Evolutionary conservation across 164 flowering plant species (phyloP), one percentile per base, ranked within the genome.

Genomic region (Tetrastigma voinierianum): DNA sequence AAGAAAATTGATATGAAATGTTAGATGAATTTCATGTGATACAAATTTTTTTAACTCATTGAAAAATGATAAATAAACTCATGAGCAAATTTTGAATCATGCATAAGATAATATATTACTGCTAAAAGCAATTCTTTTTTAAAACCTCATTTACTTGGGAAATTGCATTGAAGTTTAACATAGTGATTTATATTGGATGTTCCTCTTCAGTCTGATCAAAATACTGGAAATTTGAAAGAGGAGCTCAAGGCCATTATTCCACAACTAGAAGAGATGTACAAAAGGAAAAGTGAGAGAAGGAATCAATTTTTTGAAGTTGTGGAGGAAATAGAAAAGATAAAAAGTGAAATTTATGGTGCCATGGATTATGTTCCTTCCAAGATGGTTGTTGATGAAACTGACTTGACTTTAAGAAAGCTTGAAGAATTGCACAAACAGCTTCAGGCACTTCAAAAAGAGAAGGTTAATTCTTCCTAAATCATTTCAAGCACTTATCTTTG

Each of bases 181-280:
- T 49, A 47, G 40, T 24, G 2, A 55, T 20, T 32, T 55, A 65
- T 4, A 21, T 23, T 24, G 10, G 10, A 19, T 18, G 25, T 61
- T 64, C 16, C 47, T 20, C 59, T 47, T 78, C 85, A 90, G 99
- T 70, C 83, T 62, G 94, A 92, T 67, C 87, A 84, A 73, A 86
- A 71, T 54, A 62, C 76, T 70, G 88, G 80, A 69, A 88, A 81
- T 68, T 78, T 95, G 75, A 95, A 90, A 68, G 89, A 84, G 70
- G 96, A 92, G 80, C 88, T 89, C 49, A 71, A 64, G 63, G 76
- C 79, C 71, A 84, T 85, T 73, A 56, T 82, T 71, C 96, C 94
- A 48, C 90, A 84, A 67, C 58, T 92, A 25, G 97, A 91, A 67
- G 98, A 90, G 81, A 90, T 95, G 99, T 67, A 71, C 32, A 91